Conservation (phyloP, 2,329 filamentous ascomycete genomes). For the Fusarium sp. region DNA sequence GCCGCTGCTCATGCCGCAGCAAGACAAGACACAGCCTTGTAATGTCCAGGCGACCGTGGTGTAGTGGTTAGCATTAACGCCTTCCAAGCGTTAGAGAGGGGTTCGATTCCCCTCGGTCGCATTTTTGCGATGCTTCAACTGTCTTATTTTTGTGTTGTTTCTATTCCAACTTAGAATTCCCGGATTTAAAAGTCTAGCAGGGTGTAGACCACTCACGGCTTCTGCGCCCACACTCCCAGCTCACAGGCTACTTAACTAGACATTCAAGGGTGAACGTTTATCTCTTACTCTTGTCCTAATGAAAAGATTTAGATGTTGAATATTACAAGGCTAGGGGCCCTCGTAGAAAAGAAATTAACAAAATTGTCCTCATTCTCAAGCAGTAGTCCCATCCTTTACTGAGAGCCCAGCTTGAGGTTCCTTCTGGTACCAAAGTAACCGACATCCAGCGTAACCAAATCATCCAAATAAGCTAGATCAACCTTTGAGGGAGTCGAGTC, state of each 20-base stretch:
- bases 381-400: not conserved
- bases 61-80: constrained; percentile 42
- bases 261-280: too few species aligned
- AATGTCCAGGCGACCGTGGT: constrained; percentile 28
- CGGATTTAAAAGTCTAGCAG: too few species aligned
- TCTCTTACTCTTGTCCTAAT: too few species aligned
- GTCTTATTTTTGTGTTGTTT: not conserved
- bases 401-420: constrained; percentile 9
- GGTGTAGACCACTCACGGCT: too few species aligned
- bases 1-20: too few species aligned
- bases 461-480: constrained; percentile 38
- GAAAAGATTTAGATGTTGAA: too few species aligned
- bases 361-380: too few species aligned
- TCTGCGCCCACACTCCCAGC: too few species aligned
- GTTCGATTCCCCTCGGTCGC: constrained; percentile 40
- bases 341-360: too few species aligned
- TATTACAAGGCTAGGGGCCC: too few species aligned
- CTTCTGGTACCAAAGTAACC: constrained; percentile 27
- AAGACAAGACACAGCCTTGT: not conserved
- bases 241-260: too few species aligned
- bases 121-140: not conserved
- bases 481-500: not conserved
- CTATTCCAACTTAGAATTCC: too few species aligned
- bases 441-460: constrained; percentile 42
- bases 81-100: constrained; percentile 41